Base-by-base conservation (phyloP, 1,139 yeast genomes). In the Saccharomyces hybrid region DNA sequence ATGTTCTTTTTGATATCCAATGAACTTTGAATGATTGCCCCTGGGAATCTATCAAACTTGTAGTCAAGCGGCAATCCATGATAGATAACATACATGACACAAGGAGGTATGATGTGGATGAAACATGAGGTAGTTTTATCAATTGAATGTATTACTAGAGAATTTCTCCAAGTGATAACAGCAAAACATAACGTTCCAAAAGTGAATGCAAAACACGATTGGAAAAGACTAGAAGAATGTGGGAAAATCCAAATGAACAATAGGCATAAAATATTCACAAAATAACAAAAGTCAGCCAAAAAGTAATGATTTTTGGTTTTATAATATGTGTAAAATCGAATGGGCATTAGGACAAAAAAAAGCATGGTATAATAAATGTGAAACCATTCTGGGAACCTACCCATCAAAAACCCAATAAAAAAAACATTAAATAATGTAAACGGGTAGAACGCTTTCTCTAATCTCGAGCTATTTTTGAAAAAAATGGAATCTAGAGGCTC, bases 151-250 rank as follows among this genome's bases (percentile, higher is more conserved):
- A 93, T 76, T 7, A 93, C 98, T 55, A 93, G 76, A 7, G 96
- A 90, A 68, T 93, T 93, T 64, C 96, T 78, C 99, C 99, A 93
- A 0, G 97, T 88, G 44, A 91, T 84, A 20, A 93, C 96, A 0
- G 98, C 98, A 80, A 89, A 91, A 8, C 96, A 81, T 53, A 93
- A 73, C 0, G 97, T 88, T 1, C 98, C 98, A 74, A 86, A 83
- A 1, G 95, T 80, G 56, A 93, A 80, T 13, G 96, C 86, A 71
- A 88, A 91, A 61, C 95, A 90, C 8, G 93, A 79, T 27, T 88
- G 81, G 70, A 86, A 91, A 46, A 93, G 73, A 55, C 83, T 78
- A 48, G 77, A 76, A 0, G 96, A 88, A 47, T 76, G 66, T 0
- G 99, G 97, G 59, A 84, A 82, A 5, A 82, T 75, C 98, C 98